Evolutionary conservation across 1,284 basidiomycete genomes (phyloP), one percentile per base, ranked within the genome.

Genomic region (Heterobasidion irregulare): DNA sequence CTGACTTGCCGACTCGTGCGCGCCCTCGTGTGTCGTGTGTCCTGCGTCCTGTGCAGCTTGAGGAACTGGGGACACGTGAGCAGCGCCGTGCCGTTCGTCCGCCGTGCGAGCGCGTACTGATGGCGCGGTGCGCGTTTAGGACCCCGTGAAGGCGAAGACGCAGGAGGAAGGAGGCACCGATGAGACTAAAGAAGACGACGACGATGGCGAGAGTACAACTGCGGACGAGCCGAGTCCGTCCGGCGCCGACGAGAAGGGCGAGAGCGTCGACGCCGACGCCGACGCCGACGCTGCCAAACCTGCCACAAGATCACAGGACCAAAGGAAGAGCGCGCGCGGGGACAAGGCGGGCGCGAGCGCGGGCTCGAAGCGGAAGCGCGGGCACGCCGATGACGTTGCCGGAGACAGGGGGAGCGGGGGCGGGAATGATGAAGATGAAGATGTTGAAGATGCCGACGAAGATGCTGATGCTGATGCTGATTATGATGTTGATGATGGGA

Each of bases 21-120:
- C 33, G 8, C 15, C 6, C 15, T 12, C 38, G 44, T 8, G 45
- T 44, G 3, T 34, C 6, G 34, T 47, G 18, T 1, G 2, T 5
- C 4, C 26, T 26, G 3, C 26, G 4, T 26, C 26, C 8, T 43
- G 18, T 34, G 33, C 45, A 71, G 69, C 50, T 52, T 71, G 52
- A 68, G 66, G 52, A 71, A 71, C 55, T 71, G 69, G 68, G 67
- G 70, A 6, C 70, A 72, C 59, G 70, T 71, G 50, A 58, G 69
- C 26, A 26, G 26, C 4, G 26, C 26, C 0, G 26, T 6, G 26
- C 26, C 26, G 4, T 26, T 26, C 6, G 26, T 26, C 5, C 6
- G 26, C 6, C 26, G 5, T 5, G 4, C 26, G 26, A 5, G 26
- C 26, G 26, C 26, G 26, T 26, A 26, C 26, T 26, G 26, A 26